phyloP scores from a whole-genome alignment of 345 rosid genomes.

The Microthlaspi erraticum region DNA sequence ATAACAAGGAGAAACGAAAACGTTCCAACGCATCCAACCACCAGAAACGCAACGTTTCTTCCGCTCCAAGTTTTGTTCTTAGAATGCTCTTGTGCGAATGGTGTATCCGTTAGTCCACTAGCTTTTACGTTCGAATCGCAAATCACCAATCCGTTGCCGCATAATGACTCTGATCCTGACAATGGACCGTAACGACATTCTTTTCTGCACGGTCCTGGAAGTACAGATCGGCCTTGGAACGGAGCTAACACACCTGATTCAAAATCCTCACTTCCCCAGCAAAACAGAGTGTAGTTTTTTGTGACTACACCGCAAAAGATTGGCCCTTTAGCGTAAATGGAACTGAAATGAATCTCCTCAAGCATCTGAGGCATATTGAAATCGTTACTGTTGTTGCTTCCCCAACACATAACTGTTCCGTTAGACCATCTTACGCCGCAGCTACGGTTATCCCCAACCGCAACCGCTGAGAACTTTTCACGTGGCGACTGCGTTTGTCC shows the following conservation, averaged over 20 bases:
- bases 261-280: slow-evolving; percentile 64
- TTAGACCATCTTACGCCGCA: slow-evolving; percentile 58
- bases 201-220: slow-evolving; percentile 64
- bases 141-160: slow-evolving; percentile 33
- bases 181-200: slow-evolving; percentile 48
- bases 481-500: slow-evolving; percentile 41
- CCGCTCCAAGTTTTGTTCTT: slow-evolving; percentile 45
- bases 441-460: slow-evolving; percentile 63
- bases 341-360: slow-evolving; percentile 28
- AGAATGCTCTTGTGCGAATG: neutral
- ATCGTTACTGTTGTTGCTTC: slow-evolving; percentile 41
- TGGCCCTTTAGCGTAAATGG: slow-evolving; percentile 58
- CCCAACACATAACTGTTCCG: slow-evolving; percentile 67
- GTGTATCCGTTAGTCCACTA: neutral
- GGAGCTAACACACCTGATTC: slow-evolving; percentile 43
- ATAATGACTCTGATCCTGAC: slow-evolving; percentile 35
- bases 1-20: slow-evolving; percentile 45
- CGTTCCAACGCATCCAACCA: slow-evolving; percentile 71
- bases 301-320: slow-evolving; percentile 67
- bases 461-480: slow-evolving; percentile 55
- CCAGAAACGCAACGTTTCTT: slow-evolving; percentile 55
- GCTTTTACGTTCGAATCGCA: neutral
- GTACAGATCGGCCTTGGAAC: slow-evolving; percentile 40
- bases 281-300: slow-evolving; percentile 49
- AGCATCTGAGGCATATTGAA: slow-evolving; percentile 56